These are phyloP conservation scores for Auricularia cornea DNA, from an alignment of 768 basidiomycete species.

Conservation along the genomic window DNA sequence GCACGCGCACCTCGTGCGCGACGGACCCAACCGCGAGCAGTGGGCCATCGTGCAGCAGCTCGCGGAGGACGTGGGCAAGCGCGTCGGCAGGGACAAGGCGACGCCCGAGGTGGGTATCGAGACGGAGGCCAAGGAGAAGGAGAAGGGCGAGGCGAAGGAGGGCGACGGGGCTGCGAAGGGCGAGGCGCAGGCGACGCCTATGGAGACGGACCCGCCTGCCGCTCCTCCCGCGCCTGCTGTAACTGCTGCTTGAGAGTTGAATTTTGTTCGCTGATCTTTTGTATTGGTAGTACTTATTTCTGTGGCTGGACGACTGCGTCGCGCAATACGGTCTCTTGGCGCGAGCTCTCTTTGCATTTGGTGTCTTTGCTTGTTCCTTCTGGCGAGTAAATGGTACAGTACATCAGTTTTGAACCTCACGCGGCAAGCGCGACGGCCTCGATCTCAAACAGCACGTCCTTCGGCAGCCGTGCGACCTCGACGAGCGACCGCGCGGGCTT, in stretches of 20 bases:
- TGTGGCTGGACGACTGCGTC: too few relatives aligned
- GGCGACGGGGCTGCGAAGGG: too few relatives aligned
- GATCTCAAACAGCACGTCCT: slow-evolving; percentile 86
- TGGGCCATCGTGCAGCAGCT: background rate
- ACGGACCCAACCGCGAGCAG: background rate
- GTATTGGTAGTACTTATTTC: too few relatives aligned
- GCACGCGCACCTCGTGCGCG: background rate
- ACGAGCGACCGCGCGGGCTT: slow-evolving; percentile 91
- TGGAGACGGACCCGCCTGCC: too few relatives aligned
- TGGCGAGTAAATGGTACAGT: too few relatives aligned
- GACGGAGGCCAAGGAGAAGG: background rate
- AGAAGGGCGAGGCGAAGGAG: background rate
- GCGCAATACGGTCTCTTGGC: too few relatives aligned
- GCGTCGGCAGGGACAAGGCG: background rate
- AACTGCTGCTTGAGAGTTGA: too few relatives aligned
- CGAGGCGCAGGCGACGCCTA: too few relatives aligned
- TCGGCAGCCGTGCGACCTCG: slow-evolving; percentile 82
- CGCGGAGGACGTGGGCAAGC: background rate
- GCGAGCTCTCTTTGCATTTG: too few relatives aligned
- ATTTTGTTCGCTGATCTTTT: too few relatives aligned
- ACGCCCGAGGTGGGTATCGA: background rate
- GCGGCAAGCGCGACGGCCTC: slow-evolving; percentile 59
- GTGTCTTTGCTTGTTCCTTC: too few relatives aligned
- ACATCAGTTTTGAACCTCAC: background rate
- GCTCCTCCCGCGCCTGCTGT: too few relatives aligned